Evolutionary conservation across 129 eudicot genomes (phyloP), one percentile per base, ranked within the genome.

Genomic region (Chrysanthemum lavandulifolium): DNA sequence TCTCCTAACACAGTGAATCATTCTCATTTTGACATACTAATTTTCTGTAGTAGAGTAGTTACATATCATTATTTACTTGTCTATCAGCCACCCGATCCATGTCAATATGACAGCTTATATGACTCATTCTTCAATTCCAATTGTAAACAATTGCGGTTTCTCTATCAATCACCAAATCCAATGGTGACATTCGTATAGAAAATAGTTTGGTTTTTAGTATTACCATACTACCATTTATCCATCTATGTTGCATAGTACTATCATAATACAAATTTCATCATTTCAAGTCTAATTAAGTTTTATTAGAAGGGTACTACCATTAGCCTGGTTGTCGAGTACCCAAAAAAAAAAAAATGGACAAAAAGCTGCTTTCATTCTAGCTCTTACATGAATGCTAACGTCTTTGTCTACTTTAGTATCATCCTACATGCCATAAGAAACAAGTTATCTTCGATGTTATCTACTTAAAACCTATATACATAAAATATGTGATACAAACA

Each of bases 81-180:
- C 51, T 52, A 62, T 62, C 54, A 12, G 14, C 23, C 11, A 62
- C 63, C 71, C 9, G 65, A 63, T 63, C 62, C 61, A 55, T 33
- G 40, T 45, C 33, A 66, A 18, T 66, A 19, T 66, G 56, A 66
- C 11, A 18, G 25, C 31, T 43, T 65, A 65, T 54, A 18, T 33
- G 54, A 33, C 74, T 55, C 12, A 3, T 69, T 52, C 61, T 52
- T 70, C 2, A 4, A 10, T 54, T 9, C 18, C 14, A 40, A 3
- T 57, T 48, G 2, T 10, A 70, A n/a, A 60, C 51, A 76, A 62
- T 27, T 16, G 11, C 10, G 48, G 25, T 50, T 47, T 76, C 58
- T 23, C 61, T 76, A 67, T 68, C 76, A 29, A 5, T 77, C 11
- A 78, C 72, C 76, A 62, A 52, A 78, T 58, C 25, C 10, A 23